Base-by-base conservation (phyloP, 2,329 filamentous ascomycete genomes). In the Fusarium sp. region DNA sequence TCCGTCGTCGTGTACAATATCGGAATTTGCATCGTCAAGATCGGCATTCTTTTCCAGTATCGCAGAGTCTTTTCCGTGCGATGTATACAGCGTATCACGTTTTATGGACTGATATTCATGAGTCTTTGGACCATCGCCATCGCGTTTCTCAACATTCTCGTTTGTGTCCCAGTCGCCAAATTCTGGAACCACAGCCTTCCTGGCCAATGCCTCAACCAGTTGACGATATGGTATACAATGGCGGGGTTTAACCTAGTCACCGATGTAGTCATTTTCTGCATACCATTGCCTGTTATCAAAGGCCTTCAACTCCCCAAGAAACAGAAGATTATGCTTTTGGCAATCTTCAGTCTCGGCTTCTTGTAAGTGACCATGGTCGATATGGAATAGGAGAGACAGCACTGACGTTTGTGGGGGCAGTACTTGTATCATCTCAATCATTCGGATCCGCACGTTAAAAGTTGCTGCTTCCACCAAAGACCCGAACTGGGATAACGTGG, bases 401-500 rank as follows among this genome's bases (percentile, higher is more conserved):
- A 36, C 51, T 61, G 14, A 61, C 6, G 0, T 1, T 5, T 2
- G 23, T 25, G 23, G 23, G 8, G 23, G 8, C 4, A 62, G 59
- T 2, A 57, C 59, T 2, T 62, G 59, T 11, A 31, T 42, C 6
- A 61, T 52, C n/a, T 62, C 59, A 0, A 62, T 62, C 9, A 35
- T 45, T 4, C 57, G 59, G 2, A 61, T 62, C 7, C 47, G 27
- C 2, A 62, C 59, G 10, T 31, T 62, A 0, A 61, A 57, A 3
- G 37, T 45, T 2, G 59, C 59, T 0, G 52, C 59, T 3, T 41
- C 31, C 3, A 57, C 57, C 1, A 32, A 53, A 2, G 59, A 62
- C 7, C 59, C 59, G 4, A 62, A 62, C 0, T 62, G 59, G 59
- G 57, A 62, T 2, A 62, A 62, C 1, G 59, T 62, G 1, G 52